Conservation (phyloP, 805 yeast genomes). For the Priceomyces medius region DNA sequence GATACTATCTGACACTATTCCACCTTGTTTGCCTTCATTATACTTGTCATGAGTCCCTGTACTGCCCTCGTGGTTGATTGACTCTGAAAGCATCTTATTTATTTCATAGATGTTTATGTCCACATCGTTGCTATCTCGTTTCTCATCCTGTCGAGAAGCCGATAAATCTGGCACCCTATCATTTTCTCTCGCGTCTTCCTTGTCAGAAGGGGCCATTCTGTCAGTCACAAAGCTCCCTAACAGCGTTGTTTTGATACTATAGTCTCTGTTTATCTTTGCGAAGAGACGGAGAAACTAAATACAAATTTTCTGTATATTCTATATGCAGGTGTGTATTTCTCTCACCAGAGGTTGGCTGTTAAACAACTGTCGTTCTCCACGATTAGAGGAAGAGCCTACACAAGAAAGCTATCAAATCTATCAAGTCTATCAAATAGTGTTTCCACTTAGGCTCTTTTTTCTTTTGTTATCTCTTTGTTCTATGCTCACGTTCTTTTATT, state of each 20-base stretch:
- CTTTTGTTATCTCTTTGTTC: no score
- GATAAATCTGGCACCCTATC: constrained; percentile 1
- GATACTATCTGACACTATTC: background rate
- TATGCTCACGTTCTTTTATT: no score
- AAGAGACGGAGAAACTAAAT: background rate
- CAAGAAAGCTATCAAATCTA: no score
- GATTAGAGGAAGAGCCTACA: no score
- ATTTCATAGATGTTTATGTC: constrained; percentile 15
- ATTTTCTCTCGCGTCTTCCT: background rate
- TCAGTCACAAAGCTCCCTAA: background rate
- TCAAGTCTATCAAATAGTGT: no score
- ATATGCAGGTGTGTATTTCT: background rate
- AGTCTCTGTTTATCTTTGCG: constrained; percentile 3
- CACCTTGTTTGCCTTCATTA: background rate
- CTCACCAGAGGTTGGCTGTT: background rate
- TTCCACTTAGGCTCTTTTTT: no score
- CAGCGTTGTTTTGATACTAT: background rate
- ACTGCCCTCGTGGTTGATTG: constrained; percentile 10
- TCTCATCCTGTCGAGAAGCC: constrained; percentile 1
- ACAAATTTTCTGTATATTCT: background rate
- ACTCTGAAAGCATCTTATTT: constrained; percentile 19
- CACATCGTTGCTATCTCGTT: constrained; percentile 8
- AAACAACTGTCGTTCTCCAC: background rate
- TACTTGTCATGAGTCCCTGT: background rate
- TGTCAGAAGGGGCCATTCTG: constrained; percentile 5